Evolutionary conservation across 2,329 filamentous ascomycete genomes (phyloP), one percentile per base, ranked within the genome.

Genomic region (Fonsecaea multimorphosa): DNA sequence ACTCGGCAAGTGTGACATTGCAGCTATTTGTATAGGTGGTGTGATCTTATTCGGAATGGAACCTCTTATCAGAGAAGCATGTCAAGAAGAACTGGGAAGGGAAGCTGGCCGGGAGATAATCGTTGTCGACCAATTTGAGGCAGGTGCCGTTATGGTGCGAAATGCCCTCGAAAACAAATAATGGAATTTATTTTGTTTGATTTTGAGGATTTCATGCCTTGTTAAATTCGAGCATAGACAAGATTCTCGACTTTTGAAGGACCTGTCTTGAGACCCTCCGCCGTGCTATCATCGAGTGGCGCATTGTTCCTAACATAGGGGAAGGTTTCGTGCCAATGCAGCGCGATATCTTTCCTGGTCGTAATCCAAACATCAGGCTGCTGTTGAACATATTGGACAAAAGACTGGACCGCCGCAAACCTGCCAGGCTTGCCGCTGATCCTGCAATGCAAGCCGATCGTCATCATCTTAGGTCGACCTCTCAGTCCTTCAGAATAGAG

Each of bases 401-500:
- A 65, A 22, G 55, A 59, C 46, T 60, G 24, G 49, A 87, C 70
- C 1, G 84, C 84, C 53, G 77, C 78, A 65, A 83, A 83, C 1
- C 84, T 76, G 3, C 82, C 84, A 0, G 84, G 84, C 36, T 82
- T 79, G 0, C 84, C 84, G 38, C 83, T 80, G 61, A 84, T 83
- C 6, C 83, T 78, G 67, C 82, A 85, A 71, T 86, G 84, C 29
- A 86, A 72, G 1, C 81, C 83, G 27, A 86, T 79, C 0, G 84
- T 86, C 84, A 86, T 86, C 84, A 86, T 86, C 75, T 84, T 85
- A 3, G 82, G 82, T 29, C 31, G 52, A 0, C 83, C 83, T 11
- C 77, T 77, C 58, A 78, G 73, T 0, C 83, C 83, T 67, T 85
- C 83, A 32, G 82, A 82, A 64, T 85, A 85, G 34, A 86, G 71